A percentile compares a stretch with the other conserved stretches of the same genome.
Evolutionary conservation across 306 rosid species (phyloP).

Genomic region (Abrus pulchellus): DNA sequence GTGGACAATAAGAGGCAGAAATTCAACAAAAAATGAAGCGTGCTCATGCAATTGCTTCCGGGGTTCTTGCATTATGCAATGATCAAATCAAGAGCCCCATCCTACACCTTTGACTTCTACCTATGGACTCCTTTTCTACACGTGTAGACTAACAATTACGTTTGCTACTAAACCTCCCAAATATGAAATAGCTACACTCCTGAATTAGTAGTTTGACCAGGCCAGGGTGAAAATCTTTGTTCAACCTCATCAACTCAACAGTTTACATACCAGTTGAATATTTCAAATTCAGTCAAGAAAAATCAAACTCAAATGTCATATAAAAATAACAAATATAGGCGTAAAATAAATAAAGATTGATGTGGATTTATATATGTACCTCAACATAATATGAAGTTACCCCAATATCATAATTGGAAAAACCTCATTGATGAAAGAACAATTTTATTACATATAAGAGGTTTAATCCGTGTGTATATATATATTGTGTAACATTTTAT

Average conservation of each 20-base stretch:
- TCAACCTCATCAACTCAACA: neutral
- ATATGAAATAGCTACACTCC: conserved; percentile 15
- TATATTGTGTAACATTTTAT: too few relatives aligned
- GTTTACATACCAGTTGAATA: neutral
- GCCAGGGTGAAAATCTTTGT: conserved; percentile 17
- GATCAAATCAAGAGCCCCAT: conserved; percentile 29
- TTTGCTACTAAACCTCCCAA: conserved; percentile 32
- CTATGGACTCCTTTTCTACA: conserved; percentile 56
- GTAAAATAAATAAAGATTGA: neutral
- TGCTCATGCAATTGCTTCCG: conserved; percentile 54
- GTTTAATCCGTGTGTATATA: too few relatives aligned
- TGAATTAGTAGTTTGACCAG: conserved; percentile 62
- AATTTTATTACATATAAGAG: too few relatives aligned
- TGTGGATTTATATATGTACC: neutral
- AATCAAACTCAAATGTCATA: neutral
- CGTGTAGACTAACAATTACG: conserved; percentile 47
- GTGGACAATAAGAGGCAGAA: conserved; percentile 39
- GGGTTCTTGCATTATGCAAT: conserved; percentile 50
- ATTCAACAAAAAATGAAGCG: conserved; percentile 43
- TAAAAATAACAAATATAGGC: neutral
- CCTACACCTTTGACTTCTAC: conserved; percentile 36
- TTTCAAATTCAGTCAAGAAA: neutral
- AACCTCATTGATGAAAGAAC: too few relatives aligned
- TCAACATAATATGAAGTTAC: neutral
- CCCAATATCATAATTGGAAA: too few relatives aligned